A percentile compares a stretch with the other conserved stretches of the same genome.
Conservation (phyloP, 179 eudicot genomes). For the Beta macrorhiza region DNA sequence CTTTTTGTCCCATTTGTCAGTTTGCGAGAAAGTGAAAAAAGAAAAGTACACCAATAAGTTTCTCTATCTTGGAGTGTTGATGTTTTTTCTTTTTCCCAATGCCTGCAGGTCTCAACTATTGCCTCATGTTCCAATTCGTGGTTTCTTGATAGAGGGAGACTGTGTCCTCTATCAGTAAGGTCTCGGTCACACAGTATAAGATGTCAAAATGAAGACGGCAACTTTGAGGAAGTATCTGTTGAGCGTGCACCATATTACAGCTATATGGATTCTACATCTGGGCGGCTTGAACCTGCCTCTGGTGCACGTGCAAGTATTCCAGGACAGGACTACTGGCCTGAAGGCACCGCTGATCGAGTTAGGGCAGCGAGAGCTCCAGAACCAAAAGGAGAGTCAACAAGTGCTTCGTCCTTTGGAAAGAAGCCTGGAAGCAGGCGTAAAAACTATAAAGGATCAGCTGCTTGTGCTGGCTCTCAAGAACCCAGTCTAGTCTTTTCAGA, state of each 20-base stretch:
- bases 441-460: conserved; percentile 48
- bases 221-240: conserved; percentile 57
- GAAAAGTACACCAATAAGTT: neutral
- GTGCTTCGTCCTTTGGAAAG: conserved; percentile 73
- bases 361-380: conserved; percentile 89
- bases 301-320: conserved; percentile 99
- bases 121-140: conserved; percentile 45
- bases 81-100: conserved; percentile 4
- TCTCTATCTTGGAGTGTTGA: conserved; percentile 16
- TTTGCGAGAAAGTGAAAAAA: neutral
- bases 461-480: conserved; percentile 51
- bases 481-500: conserved; percentile 40
- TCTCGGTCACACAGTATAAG: conserved; percentile 45
- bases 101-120: conserved; percentile 48
- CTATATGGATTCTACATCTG: conserved; percentile 94
- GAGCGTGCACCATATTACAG: conserved; percentile 85
- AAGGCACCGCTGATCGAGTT: conserved; percentile 86
- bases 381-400: conserved; percentile 67
- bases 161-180: conserved; percentile 33
- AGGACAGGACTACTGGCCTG: conserved; percentile 90
- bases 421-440: conserved; percentile 89
- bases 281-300: conserved; percentile 90
- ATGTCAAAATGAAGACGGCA: conserved; percentile 57
- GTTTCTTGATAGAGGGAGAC: conserved; percentile 36
- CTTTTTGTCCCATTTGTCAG: neutral